Percentiles rank a stretch among this genome's conserved stretches.
Evolutionary conservation across 768 basidiomycete genomes (phyloP).

Genomic region (Lentinula detonsa): DNA sequence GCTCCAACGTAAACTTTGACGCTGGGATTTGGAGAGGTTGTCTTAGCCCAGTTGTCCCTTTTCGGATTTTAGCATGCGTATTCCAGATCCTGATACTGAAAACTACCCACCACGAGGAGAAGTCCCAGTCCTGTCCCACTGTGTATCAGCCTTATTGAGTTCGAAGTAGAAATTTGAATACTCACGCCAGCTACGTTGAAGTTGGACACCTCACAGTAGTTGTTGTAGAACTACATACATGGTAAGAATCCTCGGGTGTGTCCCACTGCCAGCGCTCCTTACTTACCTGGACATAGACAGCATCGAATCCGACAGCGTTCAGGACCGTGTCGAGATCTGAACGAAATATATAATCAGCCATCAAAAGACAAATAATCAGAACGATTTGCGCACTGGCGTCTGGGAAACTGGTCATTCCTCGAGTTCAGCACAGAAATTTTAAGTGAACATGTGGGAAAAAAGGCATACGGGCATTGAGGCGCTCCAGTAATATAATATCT

Average conservation of each 20-base stretch:
- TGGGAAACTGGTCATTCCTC: conserved; percentile 44
- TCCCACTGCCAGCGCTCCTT: not conserved
- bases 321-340: conserved; percentile 17
- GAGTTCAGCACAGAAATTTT: conserved; percentile 18
- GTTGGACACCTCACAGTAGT: conserved; percentile 47
- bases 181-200: conserved; percentile 35
- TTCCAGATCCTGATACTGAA: not conserved
- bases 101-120: conserved; percentile 34
- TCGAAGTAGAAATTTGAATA: not conserved
- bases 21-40: conserved; percentile 40
- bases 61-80: not conserved
- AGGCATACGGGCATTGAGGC: conserved; percentile 24
- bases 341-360: not conserved
- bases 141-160: not conserved
- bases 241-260: not conserved
- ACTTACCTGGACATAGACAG: conserved; percentile 68
- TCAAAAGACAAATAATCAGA: not conserved
- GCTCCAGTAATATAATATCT: conserved; percentile 54
- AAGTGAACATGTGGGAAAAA: not conserved
- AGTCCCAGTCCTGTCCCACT: conserved; percentile 41
- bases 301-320: conserved; percentile 57
- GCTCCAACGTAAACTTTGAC: conserved; percentile 55
- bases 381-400: conserved; percentile 30
- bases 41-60: conserved; percentile 42
- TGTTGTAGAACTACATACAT: conserved; percentile 35